Evolutionary conservation across 1,284 basidiomycete genomes (phyloP).

Genomic region (Trametes sp.): DNA sequence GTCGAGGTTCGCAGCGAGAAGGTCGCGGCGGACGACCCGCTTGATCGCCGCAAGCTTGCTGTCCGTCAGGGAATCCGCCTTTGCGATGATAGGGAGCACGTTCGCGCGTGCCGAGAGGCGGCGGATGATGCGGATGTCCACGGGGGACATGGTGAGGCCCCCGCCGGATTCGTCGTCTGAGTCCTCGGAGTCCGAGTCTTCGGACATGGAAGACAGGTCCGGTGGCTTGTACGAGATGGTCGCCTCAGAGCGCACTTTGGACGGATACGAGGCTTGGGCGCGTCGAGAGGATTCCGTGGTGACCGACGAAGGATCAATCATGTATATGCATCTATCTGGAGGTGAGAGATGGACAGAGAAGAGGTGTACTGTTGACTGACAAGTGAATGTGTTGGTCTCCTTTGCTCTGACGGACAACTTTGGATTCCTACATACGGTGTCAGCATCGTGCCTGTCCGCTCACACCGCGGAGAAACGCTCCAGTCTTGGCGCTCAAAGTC

Average conservation of each 20-base stretch:
- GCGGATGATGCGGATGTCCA: conserved; percentile 79
- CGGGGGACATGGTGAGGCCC: conserved; percentile 68
- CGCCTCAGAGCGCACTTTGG: conserved; percentile 64
- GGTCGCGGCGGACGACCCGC: conserved; percentile 67
- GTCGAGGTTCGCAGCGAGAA: conserved; percentile 68
- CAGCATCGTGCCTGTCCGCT: conserved; percentile 12
- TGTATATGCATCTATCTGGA: conserved; percentile 72
- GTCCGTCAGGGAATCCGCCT: conserved; percentile 80
- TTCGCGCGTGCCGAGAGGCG: conserved; percentile 76
- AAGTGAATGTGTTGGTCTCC: conserved; percentile 86
- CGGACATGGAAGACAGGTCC: conserved; percentile 54
- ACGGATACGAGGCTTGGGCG: conserved; percentile 54
- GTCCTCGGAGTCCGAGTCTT: conserved; percentile 53
- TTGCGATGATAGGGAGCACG: conserved; percentile 79
- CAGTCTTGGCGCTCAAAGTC: neutral
- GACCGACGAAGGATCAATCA: conserved; percentile 80
- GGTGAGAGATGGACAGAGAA: conserved; percentile 8
- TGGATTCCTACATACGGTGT: conserved; percentile 67
- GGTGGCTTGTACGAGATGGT: conserved; percentile 64
- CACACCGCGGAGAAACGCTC: conserved; percentile 2
- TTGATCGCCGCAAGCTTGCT: conserved; percentile 71
- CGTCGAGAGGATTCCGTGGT: conserved; percentile 58
- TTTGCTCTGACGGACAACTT: conserved; percentile 83
- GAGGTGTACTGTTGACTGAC: conserved; percentile 52
- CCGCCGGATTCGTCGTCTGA: conserved; percentile 56